Evolutionary conservation across 495 filamentous ascomycete species (phyloP).

Genomic region (Hypoxylon trugodes): DNA sequence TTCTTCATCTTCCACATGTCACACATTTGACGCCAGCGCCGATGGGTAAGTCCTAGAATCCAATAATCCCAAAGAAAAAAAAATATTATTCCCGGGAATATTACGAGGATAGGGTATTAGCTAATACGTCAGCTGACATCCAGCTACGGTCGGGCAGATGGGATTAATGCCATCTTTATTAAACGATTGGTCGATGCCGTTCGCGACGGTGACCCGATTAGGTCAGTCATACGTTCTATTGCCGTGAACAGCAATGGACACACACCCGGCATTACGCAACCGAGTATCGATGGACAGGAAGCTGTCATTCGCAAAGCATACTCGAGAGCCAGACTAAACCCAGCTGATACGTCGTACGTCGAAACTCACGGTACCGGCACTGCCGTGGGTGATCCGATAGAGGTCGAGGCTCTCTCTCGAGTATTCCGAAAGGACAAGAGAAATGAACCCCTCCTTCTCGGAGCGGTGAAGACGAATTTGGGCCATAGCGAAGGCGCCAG

Average conservation of each 20-base stretch:
- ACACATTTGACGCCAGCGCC: constrained; percentile 49
- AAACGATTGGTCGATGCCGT: constrained; percentile 58
- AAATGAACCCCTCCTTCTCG: not conserved
- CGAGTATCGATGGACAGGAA: constrained; percentile 55
- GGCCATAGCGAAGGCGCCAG: constrained; percentile 51
- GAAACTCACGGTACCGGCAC: constrained; percentile 63
- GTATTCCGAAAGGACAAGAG: not conserved
- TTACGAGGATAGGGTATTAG: not conserved
- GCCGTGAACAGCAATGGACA: constrained; percentile 58
- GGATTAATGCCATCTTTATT: constrained; percentile 45
- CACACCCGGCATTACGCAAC: constrained; percentile 52
- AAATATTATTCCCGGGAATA: too few species aligned
- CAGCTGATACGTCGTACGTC: constrained; percentile 51
- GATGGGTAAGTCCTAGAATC: constrained; percentile 30
- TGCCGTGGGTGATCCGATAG: constrained; percentile 56
- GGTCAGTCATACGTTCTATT: constrained; percentile 56
- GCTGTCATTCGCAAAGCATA: constrained; percentile 52
- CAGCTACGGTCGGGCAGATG: constrained; percentile 40
- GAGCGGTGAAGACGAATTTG: constrained; percentile 17
- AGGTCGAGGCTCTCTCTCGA: constrained; percentile 47
- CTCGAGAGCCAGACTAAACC: constrained; percentile 43
- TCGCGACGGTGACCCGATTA: constrained; percentile 54
- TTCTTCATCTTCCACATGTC: constrained; percentile 52
- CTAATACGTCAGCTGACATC: constrained; percentile 6
- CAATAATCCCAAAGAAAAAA: too few species aligned